These are phyloP conservation scores for Xenoacremonium recifei DNA, from an alignment of 2,329 filamentous ascomycete species.

Conservation along the genomic window DNA sequence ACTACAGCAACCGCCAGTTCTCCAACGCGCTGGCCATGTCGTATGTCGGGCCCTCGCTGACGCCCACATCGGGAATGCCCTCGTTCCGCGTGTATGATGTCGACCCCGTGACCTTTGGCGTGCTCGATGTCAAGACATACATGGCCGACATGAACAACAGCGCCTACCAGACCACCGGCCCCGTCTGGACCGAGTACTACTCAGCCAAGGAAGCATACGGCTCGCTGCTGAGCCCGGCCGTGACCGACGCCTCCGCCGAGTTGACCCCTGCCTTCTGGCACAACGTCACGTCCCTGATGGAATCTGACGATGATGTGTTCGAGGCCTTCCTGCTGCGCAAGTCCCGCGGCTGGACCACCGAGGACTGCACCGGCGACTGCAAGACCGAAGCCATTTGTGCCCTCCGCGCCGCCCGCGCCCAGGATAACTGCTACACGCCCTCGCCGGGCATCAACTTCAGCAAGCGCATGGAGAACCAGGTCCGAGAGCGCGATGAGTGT, in stretches of 20 bases:
- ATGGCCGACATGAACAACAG: slow-evolving; percentile 49
- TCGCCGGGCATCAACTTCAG: slow-evolving; percentile 32
- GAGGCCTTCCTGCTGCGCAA: slow-evolving; percentile 46
- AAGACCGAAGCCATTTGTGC: slow-evolving; percentile 48
- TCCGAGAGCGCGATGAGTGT: slow-evolving; percentile 26
- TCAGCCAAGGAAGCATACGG: slow-evolving; percentile 56
- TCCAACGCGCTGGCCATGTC: slow-evolving; percentile 47
- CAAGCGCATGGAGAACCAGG: slow-evolving; percentile 25
- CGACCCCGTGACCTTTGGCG: slow-evolving; percentile 54
- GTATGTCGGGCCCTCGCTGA: slow-evolving; percentile 54
- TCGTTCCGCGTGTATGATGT: slow-evolving; percentile 59
- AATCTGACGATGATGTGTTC: slow-evolving; percentile 42
- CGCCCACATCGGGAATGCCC: slow-evolving; percentile 54
- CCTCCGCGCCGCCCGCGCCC: slow-evolving; percentile 48
- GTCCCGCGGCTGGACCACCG: slow-evolving; percentile 43
- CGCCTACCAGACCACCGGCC: slow-evolving; percentile 41
- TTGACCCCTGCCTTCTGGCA: slow-evolving; percentile 61
- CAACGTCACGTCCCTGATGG: slow-evolving; percentile 50
- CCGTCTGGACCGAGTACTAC: slow-evolving; percentile 55
- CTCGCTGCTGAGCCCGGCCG: slow-evolving; percentile 39
- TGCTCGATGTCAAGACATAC: slow-evolving; percentile 55
- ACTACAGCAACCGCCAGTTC: slow-evolving; percentile 41
- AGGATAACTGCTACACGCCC: slow-evolving; percentile 49
- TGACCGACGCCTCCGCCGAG: slow-evolving; percentile 37
- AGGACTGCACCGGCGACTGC: slow-evolving; percentile 42